Conservation (phyloP, 169 alveolate genomes). For the Pseudocohnilembus persalinus region DNA sequence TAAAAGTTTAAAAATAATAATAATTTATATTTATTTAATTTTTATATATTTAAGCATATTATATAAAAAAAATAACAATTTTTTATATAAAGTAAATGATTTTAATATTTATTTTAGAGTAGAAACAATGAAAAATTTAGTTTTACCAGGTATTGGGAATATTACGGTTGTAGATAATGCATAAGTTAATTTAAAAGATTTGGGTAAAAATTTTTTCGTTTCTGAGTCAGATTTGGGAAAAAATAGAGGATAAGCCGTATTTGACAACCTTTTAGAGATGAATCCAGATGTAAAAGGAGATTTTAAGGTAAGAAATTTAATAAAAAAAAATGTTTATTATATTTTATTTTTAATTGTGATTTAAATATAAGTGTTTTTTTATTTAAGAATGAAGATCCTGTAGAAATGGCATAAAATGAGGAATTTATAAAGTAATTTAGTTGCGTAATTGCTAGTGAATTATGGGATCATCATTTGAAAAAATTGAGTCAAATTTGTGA, state of each 20-base stretch:
- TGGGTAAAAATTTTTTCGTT: conserved; percentile 80
- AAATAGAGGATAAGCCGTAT: conserved; percentile 66
- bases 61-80: too few relatives aligned
- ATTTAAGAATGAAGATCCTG: conserved; percentile 24
- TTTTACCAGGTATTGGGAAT: conserved; percentile 84
- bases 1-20: too few relatives aligned
- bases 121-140: conserved; percentile 84
- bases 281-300: conserved; percentile 85
- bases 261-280: conserved; percentile 68
- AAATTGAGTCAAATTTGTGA: conserved; percentile 48
- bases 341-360: conserved; percentile 25
- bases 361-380: too few relatives aligned
- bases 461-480: conserved; percentile 11
- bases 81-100: too few relatives aligned
- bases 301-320: conserved; percentile 13
- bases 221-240: conserved; percentile 64
- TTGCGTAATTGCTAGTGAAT: conserved; percentile 56
- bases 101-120: conserved; percentile 9
- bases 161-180: conserved; percentile 79
- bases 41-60: too few relatives aligned
- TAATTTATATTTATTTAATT: too few relatives aligned
- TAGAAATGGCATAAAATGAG: conserved; percentile 11
- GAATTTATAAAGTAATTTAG: conserved; percentile 32
- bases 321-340: conserved; percentile 16
- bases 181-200: conserved; percentile 70